Evolutionary conservation across 139 green algal genomes (phyloP).

Genomic region (Tetradesmus lagerheimii): DNA sequence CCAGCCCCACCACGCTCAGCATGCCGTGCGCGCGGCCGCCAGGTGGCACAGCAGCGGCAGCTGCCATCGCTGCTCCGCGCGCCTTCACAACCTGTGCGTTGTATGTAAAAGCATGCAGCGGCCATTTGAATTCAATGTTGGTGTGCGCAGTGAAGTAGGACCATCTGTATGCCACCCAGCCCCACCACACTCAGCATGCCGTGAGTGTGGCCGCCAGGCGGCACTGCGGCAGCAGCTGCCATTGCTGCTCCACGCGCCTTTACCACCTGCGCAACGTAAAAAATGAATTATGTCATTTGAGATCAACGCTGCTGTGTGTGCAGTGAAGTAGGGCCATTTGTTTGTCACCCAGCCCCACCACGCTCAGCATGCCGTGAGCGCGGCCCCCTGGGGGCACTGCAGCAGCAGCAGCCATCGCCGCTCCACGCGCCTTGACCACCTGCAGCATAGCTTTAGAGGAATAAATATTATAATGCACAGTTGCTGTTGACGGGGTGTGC

Average conservation of each 20-base stretch:
- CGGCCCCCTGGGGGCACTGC: not conserved
- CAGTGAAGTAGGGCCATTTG: too few species aligned
- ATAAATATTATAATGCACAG: too few species aligned
- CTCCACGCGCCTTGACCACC: conserved; percentile 89
- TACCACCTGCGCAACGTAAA: conserved; percentile 73
- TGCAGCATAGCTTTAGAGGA: conserved; percentile 38
- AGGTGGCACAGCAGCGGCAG: conserved; percentile 62
- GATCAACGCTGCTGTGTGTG: too few species aligned
- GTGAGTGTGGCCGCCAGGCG: conserved; percentile 60
- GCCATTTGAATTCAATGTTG: too few species aligned
- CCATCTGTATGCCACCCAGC: conserved; percentile 77
- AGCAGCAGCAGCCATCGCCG: conserved; percentile 87
- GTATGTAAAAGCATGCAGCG: too few species aligned
- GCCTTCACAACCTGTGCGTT: conserved; percentile 91
- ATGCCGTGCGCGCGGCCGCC: conserved; percentile 80
- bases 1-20: conserved; percentile 91
- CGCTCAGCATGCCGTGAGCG: conserved; percentile 90
- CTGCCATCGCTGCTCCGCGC: conserved; percentile 86
- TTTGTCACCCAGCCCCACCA: conserved; percentile 93
- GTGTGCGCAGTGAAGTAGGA: too few species aligned
- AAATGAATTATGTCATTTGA: too few species aligned
- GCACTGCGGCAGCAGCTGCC: conserved; percentile 73
- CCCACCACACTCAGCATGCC: conserved; percentile 93
- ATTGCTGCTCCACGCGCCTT: conserved; percentile 88
- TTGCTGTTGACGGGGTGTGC: too few species aligned